Base-by-base conservation (phyloP, 805 yeast genomes). In the Cyberlindnera maritima region DNA sequence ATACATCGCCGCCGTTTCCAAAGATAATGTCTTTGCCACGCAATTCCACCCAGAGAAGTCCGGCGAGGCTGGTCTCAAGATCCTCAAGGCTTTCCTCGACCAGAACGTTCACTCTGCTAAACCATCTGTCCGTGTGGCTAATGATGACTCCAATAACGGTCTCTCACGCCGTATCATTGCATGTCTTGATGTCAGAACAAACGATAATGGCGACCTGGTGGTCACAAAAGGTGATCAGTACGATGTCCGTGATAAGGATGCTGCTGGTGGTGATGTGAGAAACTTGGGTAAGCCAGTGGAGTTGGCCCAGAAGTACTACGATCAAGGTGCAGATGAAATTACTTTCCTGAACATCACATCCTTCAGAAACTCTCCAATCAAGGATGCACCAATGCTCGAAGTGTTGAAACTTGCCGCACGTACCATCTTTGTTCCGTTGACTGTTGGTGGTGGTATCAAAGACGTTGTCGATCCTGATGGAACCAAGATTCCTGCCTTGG, bases 1-100 rank as follows among this genome's bases (percentile, higher is more conserved):
- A 42, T 94, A 91, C 58, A 71, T 94, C 50, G 95, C 97, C 14
- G 94, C 98, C 0, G 64, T 91, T 41, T 64, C 82, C 26, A 84
- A 76, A 59, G 88, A 76, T 49, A 91, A 89, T 53, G 71, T 92
- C 11, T 88, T 94, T 67, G 96, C 97, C 36, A 94, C 98, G 1
- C 99, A 94, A 66, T 94, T 94, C 67, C 99, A 94, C 67, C 99
- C 99, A n/a, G 99, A 94, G 63, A 94, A 94, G 66, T 88, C 97
- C 3, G 99, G 99, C 12, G 62, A 72, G 19, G 96, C 96, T 4
- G 99, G 99, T 41, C 71, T 94, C 38, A 76, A 78, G 51, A 80
- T 92, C 10, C 76, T 94, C 48, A 76, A 76, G 48, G 78, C 87
- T 23, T 94, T 94, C 62, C 70, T 94, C 56, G 75, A 74, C 33